A percentile compares a stretch with the other conserved stretches of the same genome.
Conservation (phyloP, 192 early-diverging fungal genomes). For the Entomortierella lignicola region DNA sequence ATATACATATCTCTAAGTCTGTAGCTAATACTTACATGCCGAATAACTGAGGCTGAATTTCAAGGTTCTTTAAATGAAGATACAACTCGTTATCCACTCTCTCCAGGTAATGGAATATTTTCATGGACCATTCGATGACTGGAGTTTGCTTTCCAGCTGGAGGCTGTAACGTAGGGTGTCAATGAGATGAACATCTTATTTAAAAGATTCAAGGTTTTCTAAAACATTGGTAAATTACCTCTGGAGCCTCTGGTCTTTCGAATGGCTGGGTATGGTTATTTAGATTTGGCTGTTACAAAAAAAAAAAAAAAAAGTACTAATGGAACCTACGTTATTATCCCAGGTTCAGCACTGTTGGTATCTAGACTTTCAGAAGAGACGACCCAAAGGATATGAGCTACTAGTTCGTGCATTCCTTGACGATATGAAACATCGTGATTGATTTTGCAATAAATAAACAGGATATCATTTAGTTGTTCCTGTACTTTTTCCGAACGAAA, state of each 20-base stretch:
- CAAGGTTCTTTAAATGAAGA: constrained; percentile 73
- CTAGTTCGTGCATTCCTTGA: constrained; percentile 98
- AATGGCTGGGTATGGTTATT: constrained; percentile 24
- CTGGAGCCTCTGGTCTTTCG: constrained; percentile 29
- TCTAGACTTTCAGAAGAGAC: constrained; percentile 78
- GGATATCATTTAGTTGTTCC: constrained; percentile 76
- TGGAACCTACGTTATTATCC: background rate
- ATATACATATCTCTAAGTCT: constrained; percentile 4
- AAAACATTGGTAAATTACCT: constrained; percentile 15
- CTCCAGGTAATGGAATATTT: constrained; percentile 77
- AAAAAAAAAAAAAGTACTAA: background rate
- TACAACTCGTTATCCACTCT: constrained; percentile 79
- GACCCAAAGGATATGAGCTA: constrained; percentile 84
- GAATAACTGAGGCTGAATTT: constrained; percentile 95
- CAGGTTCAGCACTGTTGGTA: constrained; percentile 2
- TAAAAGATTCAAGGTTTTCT: background rate
- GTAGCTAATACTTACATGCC: constrained; percentile 72
- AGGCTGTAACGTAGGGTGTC: background rate
- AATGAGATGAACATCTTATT: background rate
- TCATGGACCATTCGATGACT: constrained; percentile 78
- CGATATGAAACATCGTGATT: constrained; percentile 91
- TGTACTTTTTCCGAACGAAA: constrained; percentile 78
- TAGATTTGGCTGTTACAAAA: constrained; percentile 10
- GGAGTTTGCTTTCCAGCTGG: constrained; percentile 67
- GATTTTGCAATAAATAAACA: constrained; percentile 94